These are phyloP conservation scores for Cutaneotrichosporon cyanovorans DNA, from an alignment of 1,284 basidiomycete genomes.

Conservation along the genomic window DNA sequence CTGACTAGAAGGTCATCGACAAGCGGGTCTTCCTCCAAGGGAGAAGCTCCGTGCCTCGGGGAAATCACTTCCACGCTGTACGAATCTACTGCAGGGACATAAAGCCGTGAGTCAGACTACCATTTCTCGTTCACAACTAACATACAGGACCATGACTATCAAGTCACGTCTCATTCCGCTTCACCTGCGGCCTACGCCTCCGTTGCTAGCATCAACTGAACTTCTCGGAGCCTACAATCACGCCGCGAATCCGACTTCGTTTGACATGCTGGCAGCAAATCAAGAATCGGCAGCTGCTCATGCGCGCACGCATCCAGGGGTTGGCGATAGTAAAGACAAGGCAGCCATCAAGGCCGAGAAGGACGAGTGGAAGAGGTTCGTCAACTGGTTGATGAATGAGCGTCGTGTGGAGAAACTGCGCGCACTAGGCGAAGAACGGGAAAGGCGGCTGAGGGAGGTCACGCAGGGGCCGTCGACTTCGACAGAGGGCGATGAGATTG, in stretches of 20 bases:
- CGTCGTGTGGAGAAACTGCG: conserved; percentile 38
- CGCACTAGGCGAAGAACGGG: conserved; percentile 31
- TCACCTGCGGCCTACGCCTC: conserved; percentile 28
- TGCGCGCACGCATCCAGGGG: conserved; percentile 32
- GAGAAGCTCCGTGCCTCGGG: conserved; percentile 29
- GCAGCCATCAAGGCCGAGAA: conserved; percentile 26
- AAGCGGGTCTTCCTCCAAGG: conserved; percentile 38
- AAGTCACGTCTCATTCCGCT: conserved; percentile 38
- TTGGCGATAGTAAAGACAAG: conserved; percentile 12
- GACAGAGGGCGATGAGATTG: background rate
- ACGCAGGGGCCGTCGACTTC: conserved; percentile 7
- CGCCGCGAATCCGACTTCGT: conserved; percentile 28
- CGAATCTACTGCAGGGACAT: conserved; percentile 33
- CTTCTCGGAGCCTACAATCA: conserved; percentile 38
- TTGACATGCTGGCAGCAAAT: conserved; percentile 30
- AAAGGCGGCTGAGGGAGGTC: conserved; percentile 24
- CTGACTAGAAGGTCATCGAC: conserved; percentile 34
- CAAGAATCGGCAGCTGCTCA: conserved; percentile 32
- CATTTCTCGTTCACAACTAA: background rate
- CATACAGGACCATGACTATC: conserved; percentile 29
- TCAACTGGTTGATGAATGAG: conserved; percentile 43
- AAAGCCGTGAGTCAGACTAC: conserved; percentile 24
- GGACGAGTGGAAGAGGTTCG: conserved; percentile 36
- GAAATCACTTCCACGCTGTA: conserved; percentile 39
- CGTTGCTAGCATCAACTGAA: conserved; percentile 28